A percentile compares a stretch with the other conserved stretches of the same genome.
Evolutionary conservation across 192 early-diverging fungal species (phyloP).

Genomic region (Diversispora eburnea): DNA sequence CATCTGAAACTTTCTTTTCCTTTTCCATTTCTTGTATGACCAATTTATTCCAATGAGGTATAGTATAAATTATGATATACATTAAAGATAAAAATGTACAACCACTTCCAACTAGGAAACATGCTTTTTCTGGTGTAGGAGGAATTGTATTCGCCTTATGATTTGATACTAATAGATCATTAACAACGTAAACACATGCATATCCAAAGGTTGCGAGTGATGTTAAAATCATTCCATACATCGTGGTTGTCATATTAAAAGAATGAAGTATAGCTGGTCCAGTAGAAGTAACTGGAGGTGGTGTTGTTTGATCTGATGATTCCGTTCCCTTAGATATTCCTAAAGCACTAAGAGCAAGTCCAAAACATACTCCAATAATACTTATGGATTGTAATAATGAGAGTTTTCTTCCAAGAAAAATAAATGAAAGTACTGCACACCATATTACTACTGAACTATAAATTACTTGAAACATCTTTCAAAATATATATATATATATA

Average conservation of each 20-base stretch:
- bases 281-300: background rate
- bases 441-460: slow-evolving; percentile 61
- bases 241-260: slow-evolving; percentile 25
- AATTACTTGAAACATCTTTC: slow-evolving; percentile 61
- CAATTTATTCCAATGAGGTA: slow-evolving; percentile 48
- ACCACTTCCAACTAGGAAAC: slow-evolving; percentile 48
- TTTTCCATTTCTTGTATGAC: slow-evolving; percentile 36
- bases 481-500: slow-evolving; percentile 1
- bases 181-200: slow-evolving; percentile 57
- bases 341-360: slow-evolving; percentile 50
- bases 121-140: slow-evolving; percentile 50
- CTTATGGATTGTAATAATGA: slow-evolving; percentile 49
- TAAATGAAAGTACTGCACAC: slow-evolving; percentile 56
- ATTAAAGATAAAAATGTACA: slow-evolving; percentile 40
- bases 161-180: slow-evolving; percentile 47
- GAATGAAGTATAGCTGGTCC: background rate
- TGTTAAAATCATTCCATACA: slow-evolving; percentile 52
- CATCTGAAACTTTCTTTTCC: slow-evolving; percentile 27
- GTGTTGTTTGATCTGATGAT: background rate
- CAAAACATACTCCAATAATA: slow-evolving; percentile 52
- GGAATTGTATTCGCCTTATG: slow-evolving; percentile 30
- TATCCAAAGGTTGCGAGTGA: slow-evolving; percentile 52
- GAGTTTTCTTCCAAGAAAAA: slow-evolving; percentile 49
- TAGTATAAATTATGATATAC: slow-evolving; percentile 48
- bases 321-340: slow-evolving; percentile 34